Evolutionary conservation across 2,329 filamentous ascomycete genomes (phyloP).

Genomic region (Gyromitra esculenta): DNA sequence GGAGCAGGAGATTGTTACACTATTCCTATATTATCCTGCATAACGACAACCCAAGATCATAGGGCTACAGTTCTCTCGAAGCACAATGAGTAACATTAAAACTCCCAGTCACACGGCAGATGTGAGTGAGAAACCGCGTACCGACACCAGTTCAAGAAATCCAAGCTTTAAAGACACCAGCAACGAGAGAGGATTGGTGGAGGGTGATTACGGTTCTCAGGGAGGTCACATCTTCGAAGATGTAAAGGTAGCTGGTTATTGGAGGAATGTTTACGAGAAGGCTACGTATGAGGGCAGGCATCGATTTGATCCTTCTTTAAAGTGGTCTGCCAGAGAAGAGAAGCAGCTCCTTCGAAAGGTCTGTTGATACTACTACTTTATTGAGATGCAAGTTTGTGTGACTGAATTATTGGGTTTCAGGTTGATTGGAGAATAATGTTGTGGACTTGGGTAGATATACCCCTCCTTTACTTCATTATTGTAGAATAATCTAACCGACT

Average conservation of each 20-base stretch:
- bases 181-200: slow-evolving; percentile 39
- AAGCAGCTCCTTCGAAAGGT: slow-evolving; percentile 64
- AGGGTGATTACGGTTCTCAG: slow-evolving; percentile 59
- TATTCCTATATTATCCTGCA: not conserved
- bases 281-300: slow-evolving; percentile 63
- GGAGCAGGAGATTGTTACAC: not conserved
- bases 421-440: slow-evolving; percentile 43
- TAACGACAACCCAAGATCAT: not conserved
- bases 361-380: slow-evolving; percentile 2
- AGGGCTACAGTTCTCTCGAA: not conserved
- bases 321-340: slow-evolving; percentile 65
- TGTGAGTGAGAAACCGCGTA: slow-evolving; percentile 19
- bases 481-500: not conserved
- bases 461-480: not conserved
- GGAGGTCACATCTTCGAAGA: slow-evolving; percentile 65
- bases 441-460: slow-evolving; percentile 50
- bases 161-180: slow-evolving; percentile 32
- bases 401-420: slow-evolving; percentile 22
- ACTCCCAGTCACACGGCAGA: slow-evolving; percentile 5
- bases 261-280: slow-evolving; percentile 67
- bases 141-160: slow-evolving; percentile 5
- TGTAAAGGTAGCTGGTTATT: slow-evolving; percentile 66
- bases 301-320: slow-evolving; percentile 64
- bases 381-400: slow-evolving; percentile 5
- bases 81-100: slow-evolving; percentile 22